These are phyloP conservation scores for Eutrema japonicum DNA, from an alignment of 345 rosid genomes.

Conservation along the genomic window DNA sequence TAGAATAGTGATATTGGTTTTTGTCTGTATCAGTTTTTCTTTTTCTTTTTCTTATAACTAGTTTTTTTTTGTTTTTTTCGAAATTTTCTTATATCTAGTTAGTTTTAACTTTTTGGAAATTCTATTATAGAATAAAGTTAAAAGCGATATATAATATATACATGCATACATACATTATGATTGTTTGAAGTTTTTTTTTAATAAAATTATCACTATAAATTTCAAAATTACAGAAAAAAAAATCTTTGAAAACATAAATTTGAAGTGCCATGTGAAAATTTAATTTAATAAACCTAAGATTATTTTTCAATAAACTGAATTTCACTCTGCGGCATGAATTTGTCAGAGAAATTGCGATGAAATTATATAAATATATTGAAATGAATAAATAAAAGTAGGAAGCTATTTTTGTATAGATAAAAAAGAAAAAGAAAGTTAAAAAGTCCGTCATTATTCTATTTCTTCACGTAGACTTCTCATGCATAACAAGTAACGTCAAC, in stretches of 20 bases:
- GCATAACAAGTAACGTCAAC: constrained; percentile 42
- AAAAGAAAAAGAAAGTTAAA: constrained; percentile 32
- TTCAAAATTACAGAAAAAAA: neutral
- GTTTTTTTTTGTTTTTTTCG: no score
- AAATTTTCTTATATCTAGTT: neutral
- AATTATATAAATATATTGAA: neutral
- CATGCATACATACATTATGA: neutral
- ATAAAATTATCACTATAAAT: neutral
- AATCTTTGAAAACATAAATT: neutral
- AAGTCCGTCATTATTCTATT: constrained; percentile 47
- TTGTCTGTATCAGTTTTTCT: neutral
- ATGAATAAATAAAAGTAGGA: constrained; percentile 12
- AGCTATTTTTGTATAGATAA: neutral
- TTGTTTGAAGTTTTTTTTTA: neutral
- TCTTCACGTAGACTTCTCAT: constrained; percentile 56
- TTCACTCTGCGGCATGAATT: neutral
- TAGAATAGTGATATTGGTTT: neutral
- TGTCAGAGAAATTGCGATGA: neutral
- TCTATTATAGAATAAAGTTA: neutral
- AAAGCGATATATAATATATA: neutral
- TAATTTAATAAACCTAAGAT: neutral
- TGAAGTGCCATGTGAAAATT: neutral
- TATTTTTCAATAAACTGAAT: neutral
- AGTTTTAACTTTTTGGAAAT: neutral
- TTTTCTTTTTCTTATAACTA: neutral